Conservation (phyloP, 176 grass and related monocot genomes). For the Musa troglodytarum region DNA sequence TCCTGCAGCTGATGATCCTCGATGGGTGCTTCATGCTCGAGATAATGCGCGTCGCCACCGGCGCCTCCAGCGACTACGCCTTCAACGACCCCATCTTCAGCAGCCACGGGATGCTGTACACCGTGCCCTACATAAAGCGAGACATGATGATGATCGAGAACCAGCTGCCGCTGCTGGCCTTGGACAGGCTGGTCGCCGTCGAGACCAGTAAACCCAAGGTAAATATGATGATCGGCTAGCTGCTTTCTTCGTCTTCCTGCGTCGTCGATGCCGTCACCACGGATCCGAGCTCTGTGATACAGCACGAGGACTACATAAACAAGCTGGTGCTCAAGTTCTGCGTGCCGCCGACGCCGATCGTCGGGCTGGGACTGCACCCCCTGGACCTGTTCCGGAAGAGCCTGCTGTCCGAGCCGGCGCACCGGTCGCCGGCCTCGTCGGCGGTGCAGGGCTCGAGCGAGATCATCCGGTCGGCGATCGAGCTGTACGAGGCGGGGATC, state of each 20-base stretch:
- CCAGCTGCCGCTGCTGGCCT: conserved; percentile 55
- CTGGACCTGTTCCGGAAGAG: conserved; percentile 46
- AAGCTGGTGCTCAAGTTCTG: conserved; percentile 49
- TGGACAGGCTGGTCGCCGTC: conserved; percentile 40
- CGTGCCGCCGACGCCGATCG: not conserved
- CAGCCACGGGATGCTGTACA: conserved; percentile 54
- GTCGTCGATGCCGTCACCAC: too few relatives aligned
- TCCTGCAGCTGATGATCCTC: conserved; percentile 54
- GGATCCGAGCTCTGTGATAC: not conserved
- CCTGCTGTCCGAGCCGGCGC: conserved; percentile 30
- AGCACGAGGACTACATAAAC: conserved; percentile 47
- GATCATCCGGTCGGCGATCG: conserved; percentile 60
- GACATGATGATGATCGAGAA: conserved; percentile 91
- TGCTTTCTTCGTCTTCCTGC: too few relatives aligned
- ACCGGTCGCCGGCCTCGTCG: not conserved
- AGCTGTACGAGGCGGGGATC: conserved; percentile 79
- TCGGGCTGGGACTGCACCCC: conserved; percentile 28
- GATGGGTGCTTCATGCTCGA: conserved; percentile 81
- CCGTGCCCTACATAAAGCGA: conserved; percentile 50
- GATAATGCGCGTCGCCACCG: conserved; percentile 34
- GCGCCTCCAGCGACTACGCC: conserved; percentile 32
- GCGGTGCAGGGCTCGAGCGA: conserved; percentile 13
- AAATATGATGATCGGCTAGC: not conserved
- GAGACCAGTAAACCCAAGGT: conserved; percentile 30
- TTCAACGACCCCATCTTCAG: conserved; percentile 76